These are phyloP conservation scores for Athelia sp. DNA, from an alignment of 1,284 basidiomycete genomes.

Conservation along the genomic window DNA sequence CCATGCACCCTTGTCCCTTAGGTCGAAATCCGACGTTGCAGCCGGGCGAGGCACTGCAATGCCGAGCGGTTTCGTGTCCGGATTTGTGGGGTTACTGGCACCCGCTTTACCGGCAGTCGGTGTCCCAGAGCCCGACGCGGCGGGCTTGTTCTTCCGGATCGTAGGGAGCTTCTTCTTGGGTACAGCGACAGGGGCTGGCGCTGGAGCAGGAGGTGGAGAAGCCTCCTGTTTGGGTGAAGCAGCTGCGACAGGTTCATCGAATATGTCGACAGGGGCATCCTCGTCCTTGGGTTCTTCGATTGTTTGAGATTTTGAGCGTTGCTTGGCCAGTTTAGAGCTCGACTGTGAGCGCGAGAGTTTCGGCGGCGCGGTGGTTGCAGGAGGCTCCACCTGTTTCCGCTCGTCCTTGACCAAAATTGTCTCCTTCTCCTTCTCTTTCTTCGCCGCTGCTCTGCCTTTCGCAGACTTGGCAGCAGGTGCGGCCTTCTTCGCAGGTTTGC, in stretches of 20 bases:
- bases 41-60: slow-evolving; percentile 18
- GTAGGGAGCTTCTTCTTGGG: slow-evolving; percentile 66
- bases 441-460: slow-evolving; percentile 13
- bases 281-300: background rate
- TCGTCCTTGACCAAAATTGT: slow-evolving; percentile 33
- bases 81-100: slow-evolving; percentile 14
- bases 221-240: slow-evolving; percentile 3
- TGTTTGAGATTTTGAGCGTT: background rate
- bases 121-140: slow-evolving; percentile 22
- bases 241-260: background rate
- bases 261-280: background rate
- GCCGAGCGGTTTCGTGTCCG: slow-evolving; percentile 16
- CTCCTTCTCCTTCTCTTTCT: slow-evolving; percentile 21
- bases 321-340: slow-evolving; percentile 3
- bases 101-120: slow-evolving; percentile 24
- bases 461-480: background rate
- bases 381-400: slow-evolving; percentile 22
- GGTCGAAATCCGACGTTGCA: slow-evolving; percentile 53
- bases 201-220: background rate
- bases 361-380: background rate
- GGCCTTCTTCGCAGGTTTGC: background rate
- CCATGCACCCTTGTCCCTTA: slow-evolving; percentile 28
- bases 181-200: slow-evolving; percentile 17
- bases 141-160: slow-evolving; percentile 67
- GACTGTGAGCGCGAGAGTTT: slow-evolving; percentile 5